These are phyloP conservation scores for Aureobasidium sp. DNA, from an alignment of 2,329 filamentous ascomycete species.

Conservation along the genomic window DNA sequence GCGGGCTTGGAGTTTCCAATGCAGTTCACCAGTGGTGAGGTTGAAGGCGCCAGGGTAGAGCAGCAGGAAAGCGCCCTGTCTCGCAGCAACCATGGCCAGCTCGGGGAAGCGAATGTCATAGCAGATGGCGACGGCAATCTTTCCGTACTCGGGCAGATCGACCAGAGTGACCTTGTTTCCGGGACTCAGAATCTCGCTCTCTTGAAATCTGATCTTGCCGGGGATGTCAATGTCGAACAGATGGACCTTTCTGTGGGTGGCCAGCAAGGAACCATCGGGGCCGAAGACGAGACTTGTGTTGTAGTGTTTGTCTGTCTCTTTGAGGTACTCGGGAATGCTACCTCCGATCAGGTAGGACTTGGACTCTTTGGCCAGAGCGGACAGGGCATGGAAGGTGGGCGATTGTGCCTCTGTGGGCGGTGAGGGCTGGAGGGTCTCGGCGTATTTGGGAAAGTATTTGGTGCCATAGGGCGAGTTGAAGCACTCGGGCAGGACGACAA, in stretches of 20 bases:
- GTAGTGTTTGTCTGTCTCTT: constrained; percentile 65
- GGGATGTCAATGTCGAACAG: constrained; percentile 98
- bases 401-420: constrained; percentile 64
- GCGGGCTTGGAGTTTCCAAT: constrained; percentile 79
- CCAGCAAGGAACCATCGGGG: constrained; percentile 71
- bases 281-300: constrained; percentile 85
- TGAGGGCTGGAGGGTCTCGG: constrained; percentile 75
- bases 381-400: constrained; percentile 80
- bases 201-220: constrained; percentile 83
- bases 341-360: constrained; percentile 80
- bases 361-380: constrained; percentile 70
- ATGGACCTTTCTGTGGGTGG: constrained; percentile 86
- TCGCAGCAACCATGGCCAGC: constrained; percentile 78
- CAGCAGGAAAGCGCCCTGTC: constrained; percentile 78
- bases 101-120: constrained; percentile 98
- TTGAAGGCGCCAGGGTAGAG: constrained; percentile 98
- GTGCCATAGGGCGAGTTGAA: constrained; percentile 98
- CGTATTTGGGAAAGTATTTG: constrained; percentile 83
- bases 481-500: constrained; percentile 93
- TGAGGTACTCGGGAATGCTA: constrained; percentile 78
- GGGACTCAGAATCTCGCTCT: constrained; percentile 80
- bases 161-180: constrained; percentile 81
- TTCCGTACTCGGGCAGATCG: constrained; percentile 81
- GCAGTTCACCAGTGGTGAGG: constrained; percentile 80
- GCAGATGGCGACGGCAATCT: constrained; percentile 84